Evolutionary conservation across 805 yeast species (phyloP).

Genomic region (Lipomyces starkeyi): DNA sequence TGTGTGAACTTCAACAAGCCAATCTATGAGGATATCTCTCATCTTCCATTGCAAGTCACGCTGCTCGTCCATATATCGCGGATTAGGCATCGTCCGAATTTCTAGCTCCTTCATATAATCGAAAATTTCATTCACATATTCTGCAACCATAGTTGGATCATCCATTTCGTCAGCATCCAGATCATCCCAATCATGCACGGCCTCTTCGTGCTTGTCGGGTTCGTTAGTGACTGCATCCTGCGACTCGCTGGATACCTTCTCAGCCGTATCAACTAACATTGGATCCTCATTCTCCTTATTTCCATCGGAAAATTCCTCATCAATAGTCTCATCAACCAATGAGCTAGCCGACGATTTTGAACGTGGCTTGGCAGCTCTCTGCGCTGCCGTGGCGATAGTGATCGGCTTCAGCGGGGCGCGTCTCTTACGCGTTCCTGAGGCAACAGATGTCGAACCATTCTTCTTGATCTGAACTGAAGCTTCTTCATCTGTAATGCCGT

Average conservation of each 20-base stretch:
- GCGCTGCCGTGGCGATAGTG: constrained; percentile 15
- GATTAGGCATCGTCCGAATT: constrained; percentile 70
- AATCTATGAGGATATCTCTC: constrained; percentile 84
- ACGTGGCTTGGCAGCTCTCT: constrained; percentile 10
- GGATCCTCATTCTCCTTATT: constrained; percentile 37
- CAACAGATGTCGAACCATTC: constrained; percentile 1
- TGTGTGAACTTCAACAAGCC: constrained; percentile 97
- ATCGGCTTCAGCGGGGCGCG: constrained; percentile 30
- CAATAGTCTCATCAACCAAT: constrained; percentile 19
- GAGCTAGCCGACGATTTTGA: neutral
- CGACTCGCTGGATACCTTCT: constrained; percentile 14
- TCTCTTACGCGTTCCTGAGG: constrained; percentile 17
- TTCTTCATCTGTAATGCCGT: neutral
- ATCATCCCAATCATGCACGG: constrained; percentile 39
- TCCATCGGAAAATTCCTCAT: constrained; percentile 24
- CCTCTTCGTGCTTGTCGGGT: constrained; percentile 8
- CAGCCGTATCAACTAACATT: neutral
- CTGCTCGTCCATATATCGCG: constrained; percentile 82
- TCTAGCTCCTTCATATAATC: constrained; percentile 79
- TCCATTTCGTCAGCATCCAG: constrained; percentile 48
- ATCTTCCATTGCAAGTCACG: constrained; percentile 89
- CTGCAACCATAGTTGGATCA: constrained; percentile 81
- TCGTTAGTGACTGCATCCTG: constrained; percentile 19
- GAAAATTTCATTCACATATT: constrained; percentile 87
- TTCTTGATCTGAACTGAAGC: neutral